phyloP scores from a whole-genome alignment of 2,329 filamentous ascomycete species.

The Byssochlamys sp. region DNA sequence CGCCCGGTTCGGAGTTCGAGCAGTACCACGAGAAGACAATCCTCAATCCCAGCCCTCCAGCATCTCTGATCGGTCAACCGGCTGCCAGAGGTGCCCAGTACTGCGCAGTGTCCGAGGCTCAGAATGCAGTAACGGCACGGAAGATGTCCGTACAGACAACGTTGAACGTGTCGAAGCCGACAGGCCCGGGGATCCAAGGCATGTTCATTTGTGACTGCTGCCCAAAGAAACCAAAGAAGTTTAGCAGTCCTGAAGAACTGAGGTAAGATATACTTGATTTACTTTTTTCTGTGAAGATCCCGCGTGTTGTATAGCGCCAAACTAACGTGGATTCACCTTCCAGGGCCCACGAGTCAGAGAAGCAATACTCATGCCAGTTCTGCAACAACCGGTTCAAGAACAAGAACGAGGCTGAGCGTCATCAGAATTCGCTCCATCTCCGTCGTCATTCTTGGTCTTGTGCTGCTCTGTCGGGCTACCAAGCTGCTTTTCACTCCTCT shows the following conservation, averaged over 20 bases:
- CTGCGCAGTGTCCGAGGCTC: slow-evolving; percentile 29
- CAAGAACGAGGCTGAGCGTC: slow-evolving; percentile 93
- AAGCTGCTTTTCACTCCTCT: slow-evolving; percentile 79
- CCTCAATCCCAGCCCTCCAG: slow-evolving; percentile 38
- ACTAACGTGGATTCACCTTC: not conserved
- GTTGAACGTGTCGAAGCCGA: slow-evolving; percentile 23
- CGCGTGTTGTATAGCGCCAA: not conserved
- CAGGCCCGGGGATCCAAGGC: slow-evolving; percentile 43
- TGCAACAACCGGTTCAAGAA: slow-evolving; percentile 97
- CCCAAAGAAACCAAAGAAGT: slow-evolving; percentile 93
- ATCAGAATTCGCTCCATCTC: slow-evolving; percentile 89
- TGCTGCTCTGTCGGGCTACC: slow-evolving; percentile 64
- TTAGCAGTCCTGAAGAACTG: slow-evolving; percentile 73
- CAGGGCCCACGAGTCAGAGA: slow-evolving; percentile 83
- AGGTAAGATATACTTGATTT: slow-evolving; percentile 49
- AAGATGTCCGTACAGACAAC: slow-evolving; percentile 40
- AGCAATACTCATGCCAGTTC: slow-evolving; percentile 87
- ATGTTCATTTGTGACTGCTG: slow-evolving; percentile 81
- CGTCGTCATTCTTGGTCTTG: slow-evolving; percentile 95
- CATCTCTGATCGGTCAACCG: slow-evolving; percentile 29
- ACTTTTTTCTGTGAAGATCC: not conserved
- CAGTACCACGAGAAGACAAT: slow-evolving; percentile 44
- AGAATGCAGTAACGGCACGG: slow-evolving; percentile 29
- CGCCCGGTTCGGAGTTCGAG: slow-evolving; percentile 49
- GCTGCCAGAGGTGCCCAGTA: slow-evolving; percentile 27